Base-by-base conservation (phyloP, 2,329 filamentous ascomycete genomes). In the Cordyceps farinosa region DNA sequence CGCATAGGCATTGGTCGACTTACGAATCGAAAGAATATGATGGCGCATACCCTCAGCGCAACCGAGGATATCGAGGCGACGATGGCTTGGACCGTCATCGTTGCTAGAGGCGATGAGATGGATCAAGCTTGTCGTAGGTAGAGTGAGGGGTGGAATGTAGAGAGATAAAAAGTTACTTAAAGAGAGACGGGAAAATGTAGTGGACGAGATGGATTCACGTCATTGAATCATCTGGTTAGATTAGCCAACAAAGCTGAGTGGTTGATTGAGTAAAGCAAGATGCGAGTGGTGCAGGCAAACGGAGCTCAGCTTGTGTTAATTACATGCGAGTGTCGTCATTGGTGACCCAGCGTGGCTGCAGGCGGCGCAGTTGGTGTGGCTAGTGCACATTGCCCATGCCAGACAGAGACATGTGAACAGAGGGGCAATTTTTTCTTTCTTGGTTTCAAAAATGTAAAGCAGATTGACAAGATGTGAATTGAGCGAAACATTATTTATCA, bases 11-110 rank as follows among this genome's bases (percentile, higher is more conserved):
- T 5, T 30, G 47, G 29, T 10, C 5, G 3, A 72, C 75, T 7
- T 64, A 77, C 76, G 63, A 76, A 68, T 70, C 75, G 70, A 50
- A 78, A 75, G 63, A 77, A 77, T 15, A 75, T 15, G 38, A 76
- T n/a, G 7, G 74, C 67, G 38, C 66, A 74, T 69, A 76, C 70
- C 67, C 76, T 74, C 67, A 79, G 65, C n/a, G 71, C 69, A 44
- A 73, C 68, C 17, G 77, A 79, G 63, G 76, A 73, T 65, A 72
- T 66, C 67, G 72, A 72, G 42, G 77, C 71, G 48, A 73, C 63
- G 11, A 64, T 70, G 38, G 66, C 69, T 53, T 76, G 73, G 59
- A 74, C 50, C 42, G 70, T 69, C 74, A 75, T 75, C 44, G 59
- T 68, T 65, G 47, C 22, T 29, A 42, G 45, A 50, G 22, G 42